Evolutionary conservation across 2,329 filamentous ascomycete genomes (phyloP).

Genomic region (Ascochyta viciae-villosae): DNA sequence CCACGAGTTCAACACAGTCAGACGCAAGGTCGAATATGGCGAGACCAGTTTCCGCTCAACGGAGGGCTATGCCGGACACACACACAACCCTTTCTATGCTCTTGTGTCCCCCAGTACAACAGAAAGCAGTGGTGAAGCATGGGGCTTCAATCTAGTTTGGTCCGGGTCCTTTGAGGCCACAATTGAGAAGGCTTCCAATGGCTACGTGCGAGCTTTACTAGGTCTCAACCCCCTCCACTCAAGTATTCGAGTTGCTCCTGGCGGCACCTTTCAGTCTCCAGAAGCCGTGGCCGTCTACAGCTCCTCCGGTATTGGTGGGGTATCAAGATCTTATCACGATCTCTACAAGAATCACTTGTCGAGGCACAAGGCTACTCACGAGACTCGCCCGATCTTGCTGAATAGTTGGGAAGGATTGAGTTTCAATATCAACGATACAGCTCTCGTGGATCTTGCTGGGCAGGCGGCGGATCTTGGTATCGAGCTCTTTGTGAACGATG

Average conservation of each 20-base stretch:
- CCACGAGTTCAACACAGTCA: conserved; percentile 62
- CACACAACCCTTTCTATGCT: conserved; percentile 70
- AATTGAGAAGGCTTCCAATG: conserved; percentile 69
- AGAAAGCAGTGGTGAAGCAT: conserved; percentile 67
- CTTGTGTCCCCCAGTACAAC: conserved; percentile 64
- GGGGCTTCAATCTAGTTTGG: conserved; percentile 71
- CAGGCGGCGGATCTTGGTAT: conserved; percentile 66
- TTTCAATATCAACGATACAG: conserved; percentile 65
- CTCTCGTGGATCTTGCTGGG: conserved; percentile 62
- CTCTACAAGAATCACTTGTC: conserved; percentile 69
- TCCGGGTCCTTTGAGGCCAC: conserved; percentile 68
- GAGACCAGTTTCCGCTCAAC: conserved; percentile 65
- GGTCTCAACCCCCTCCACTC: conserved; percentile 68
- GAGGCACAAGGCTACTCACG: conserved; percentile 61
- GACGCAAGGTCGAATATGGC: conserved; percentile 64
- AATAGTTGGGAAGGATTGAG: conserved; percentile 72
- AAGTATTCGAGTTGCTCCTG: conserved; percentile 63
- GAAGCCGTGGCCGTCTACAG: conserved; percentile 71
- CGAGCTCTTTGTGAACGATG: conserved; percentile 70
- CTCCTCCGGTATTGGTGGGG: conserved; percentile 63
- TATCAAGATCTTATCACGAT: conserved; percentile 68
- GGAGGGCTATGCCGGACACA: conserved; percentile 68
- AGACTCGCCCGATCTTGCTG: conserved; percentile 63
- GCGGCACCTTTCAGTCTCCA: conserved; percentile 65
- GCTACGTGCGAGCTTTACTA: conserved; percentile 65